Percentiles rank a stretch among this genome's conserved stretches.
phyloP scores from a whole-genome alignment of 2,329 filamentous ascomycete species.

The Xylariaceae sp. region DNA sequence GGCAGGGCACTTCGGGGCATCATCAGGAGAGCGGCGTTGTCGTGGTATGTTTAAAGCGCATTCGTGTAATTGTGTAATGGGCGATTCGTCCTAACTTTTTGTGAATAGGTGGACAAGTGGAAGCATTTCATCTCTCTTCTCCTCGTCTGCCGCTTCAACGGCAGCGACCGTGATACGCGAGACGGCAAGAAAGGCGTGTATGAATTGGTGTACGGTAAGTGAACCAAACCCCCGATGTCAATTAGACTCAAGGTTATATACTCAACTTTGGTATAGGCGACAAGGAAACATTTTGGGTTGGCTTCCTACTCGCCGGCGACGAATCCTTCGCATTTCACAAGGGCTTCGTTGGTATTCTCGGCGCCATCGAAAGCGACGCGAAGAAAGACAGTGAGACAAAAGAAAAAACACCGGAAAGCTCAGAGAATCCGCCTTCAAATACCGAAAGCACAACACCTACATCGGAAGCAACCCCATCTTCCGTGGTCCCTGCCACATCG shows the following conservation, averaged over 20 bases:
- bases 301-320: constrained; percentile 45
- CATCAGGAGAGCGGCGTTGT: constrained; percentile 46
- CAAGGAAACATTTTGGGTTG: constrained; percentile 50
- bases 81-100: background rate
- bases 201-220: constrained; percentile 44
- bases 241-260: background rate
- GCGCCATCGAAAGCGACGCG: constrained; percentile 23
- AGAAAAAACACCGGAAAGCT: background rate
- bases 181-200: constrained; percentile 41
- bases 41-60: constrained; percentile 30
- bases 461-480: background rate
- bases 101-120: constrained; percentile 38
- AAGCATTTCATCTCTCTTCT: constrained; percentile 43
- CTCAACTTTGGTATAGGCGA: constrained; percentile 33
- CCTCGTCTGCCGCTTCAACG: constrained; percentile 39
- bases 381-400: background rate
- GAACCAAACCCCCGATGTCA: background rate
- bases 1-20: constrained; percentile 37
- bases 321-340: constrained; percentile 42
- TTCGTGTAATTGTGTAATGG: background rate
- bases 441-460: background rate
- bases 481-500: background rate
- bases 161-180: constrained; percentile 42
- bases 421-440: background rate
- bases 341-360: constrained; percentile 37